Conservation (phyloP, 1,139 yeast species). For the Yamadazyma blattariae region DNA sequence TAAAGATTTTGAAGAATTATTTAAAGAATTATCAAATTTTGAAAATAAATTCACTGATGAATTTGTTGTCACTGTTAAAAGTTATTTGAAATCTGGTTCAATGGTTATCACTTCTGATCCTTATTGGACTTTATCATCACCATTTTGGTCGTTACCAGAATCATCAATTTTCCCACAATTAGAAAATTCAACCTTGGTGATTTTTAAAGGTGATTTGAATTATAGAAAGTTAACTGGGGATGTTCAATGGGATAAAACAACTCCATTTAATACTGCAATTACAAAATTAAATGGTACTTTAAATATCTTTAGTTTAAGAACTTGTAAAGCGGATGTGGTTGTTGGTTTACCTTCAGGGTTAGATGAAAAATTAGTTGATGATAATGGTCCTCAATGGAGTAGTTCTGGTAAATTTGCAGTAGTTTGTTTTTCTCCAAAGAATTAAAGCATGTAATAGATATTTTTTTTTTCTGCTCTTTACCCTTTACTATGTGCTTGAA, state of each 20-base stretch:
- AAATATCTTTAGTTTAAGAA: slow-evolving; percentile 72
- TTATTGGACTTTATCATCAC: slow-evolving; percentile 82
- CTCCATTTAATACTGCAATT: slow-evolving; percentile 68
- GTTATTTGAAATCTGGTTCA: slow-evolving; percentile 48
- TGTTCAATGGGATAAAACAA: slow-evolving; percentile 80
- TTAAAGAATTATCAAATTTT: slow-evolving; percentile 63
- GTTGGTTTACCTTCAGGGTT: slow-evolving; percentile 77
- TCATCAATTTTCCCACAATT: slow-evolving; percentile 29
- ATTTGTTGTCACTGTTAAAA: slow-evolving; percentile 41
- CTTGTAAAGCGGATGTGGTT: slow-evolving; percentile 96
- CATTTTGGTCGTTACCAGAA: slow-evolving; percentile 67
- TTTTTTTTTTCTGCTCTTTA: too few species aligned
- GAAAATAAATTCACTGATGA: slow-evolving; percentile 34
- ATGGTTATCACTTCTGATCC: slow-evolving; percentile 60
- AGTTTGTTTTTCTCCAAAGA: slow-evolving; percentile 26
- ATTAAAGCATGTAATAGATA: too few species aligned
- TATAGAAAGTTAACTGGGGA: slow-evolving; percentile 93
- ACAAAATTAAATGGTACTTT: slow-evolving; percentile 62
- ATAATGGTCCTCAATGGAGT: slow-evolving; percentile 75
- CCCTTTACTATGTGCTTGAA: too few species aligned
- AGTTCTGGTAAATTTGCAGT: slow-evolving; percentile 94
- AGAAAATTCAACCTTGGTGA: slow-evolving; percentile 58
- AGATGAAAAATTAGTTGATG: slow-evolving; percentile 62
- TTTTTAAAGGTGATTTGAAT: slow-evolving; percentile 94
- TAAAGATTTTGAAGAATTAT: slow-evolving; percentile 64